phyloP scores from a whole-genome alignment of 306 rosid genomes.

The Prunus mira region DNA sequence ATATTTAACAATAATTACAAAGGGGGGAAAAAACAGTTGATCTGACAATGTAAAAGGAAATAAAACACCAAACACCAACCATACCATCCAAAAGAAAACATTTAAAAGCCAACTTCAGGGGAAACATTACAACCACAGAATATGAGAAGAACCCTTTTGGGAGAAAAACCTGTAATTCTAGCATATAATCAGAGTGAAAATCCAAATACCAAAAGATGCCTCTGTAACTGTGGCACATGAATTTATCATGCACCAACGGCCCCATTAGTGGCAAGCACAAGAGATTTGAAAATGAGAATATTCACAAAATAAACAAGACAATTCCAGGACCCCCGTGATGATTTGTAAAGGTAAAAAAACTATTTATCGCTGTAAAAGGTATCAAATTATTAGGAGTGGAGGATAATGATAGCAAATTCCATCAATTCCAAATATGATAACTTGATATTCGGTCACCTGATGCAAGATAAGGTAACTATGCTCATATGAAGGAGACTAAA shows the following conservation, averaged over 20 bases:
- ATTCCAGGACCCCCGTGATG: background rate
- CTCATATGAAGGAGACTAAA: too few species aligned
- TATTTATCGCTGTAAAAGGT: background rate
- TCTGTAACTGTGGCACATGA: background rate
- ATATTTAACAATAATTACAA: background rate
- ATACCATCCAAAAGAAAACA: background rate
- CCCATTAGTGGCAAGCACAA: background rate
- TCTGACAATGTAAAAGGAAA: background rate
- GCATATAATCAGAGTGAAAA: background rate
- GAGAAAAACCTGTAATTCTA: background rate
- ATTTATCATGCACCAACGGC: background rate
- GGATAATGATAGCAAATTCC: background rate
- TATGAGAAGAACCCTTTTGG: background rate
- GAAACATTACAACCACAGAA: background rate
- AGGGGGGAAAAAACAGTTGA: background rate
- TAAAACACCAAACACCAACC: background rate
- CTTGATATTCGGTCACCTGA: conserved; percentile 58
- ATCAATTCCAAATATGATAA: background rate
- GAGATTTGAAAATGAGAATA: background rate
- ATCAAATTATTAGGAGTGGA: background rate
- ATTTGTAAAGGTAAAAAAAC: background rate
- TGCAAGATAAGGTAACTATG: conserved; percentile 62
- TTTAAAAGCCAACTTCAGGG: background rate
- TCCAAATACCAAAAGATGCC: background rate
- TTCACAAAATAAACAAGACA: background rate